Base-by-base conservation (phyloP, 2,329 filamentous ascomycete genomes). In the Fusarium nematophilum region DNA sequence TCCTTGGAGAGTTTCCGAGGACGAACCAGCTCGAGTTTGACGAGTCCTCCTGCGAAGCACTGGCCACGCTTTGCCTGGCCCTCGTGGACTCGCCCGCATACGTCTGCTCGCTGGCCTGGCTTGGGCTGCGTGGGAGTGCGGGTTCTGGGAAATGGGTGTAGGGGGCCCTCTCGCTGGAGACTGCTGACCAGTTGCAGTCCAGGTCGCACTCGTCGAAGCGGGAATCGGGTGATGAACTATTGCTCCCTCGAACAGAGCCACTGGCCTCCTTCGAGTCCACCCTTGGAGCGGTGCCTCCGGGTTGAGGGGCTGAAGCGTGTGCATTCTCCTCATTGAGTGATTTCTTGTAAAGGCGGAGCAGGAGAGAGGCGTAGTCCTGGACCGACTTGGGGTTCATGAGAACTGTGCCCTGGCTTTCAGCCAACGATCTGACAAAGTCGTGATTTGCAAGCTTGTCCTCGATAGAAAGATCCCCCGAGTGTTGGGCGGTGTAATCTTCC, bases 331-430 rank as follows among this genome's bases (percentile, higher is more conserved):
- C 4, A n/a, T n/a, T 13, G 27, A 10, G 14, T 21, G 15, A 6
- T 6, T 11, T 21, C 7, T 44, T 10, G 5, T 9, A 21, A 26
- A 36, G 34, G 9, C 25, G 49, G 11, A 9, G 23, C 11, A 59
- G 5, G 4, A 57, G 11, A 9, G 11, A 17, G 5, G 23, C 27
- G 6, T 56, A 37, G 2, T 6, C 23, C 9, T 60, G 31, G 23
- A 51, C 30, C 1, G 57, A 60, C 23, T 15, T 26, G n/a, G 51
- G 33, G 21, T 60, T 52, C n/a, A 23, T 33, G 31, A 33, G 27
- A 3, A 39, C 1, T 2, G 60, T 27, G 15, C 56, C 57, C 15
- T 43, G 37, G 4, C 11, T 59, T 21, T 36, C 13, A 6, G 21
- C 21, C 21, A 21, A 21, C 21, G 4, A 4, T 21, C 4, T 21